Evolutionary conservation across 345 rosid species (phyloP).

Genomic region (Gossypium ekmanianum): DNA sequence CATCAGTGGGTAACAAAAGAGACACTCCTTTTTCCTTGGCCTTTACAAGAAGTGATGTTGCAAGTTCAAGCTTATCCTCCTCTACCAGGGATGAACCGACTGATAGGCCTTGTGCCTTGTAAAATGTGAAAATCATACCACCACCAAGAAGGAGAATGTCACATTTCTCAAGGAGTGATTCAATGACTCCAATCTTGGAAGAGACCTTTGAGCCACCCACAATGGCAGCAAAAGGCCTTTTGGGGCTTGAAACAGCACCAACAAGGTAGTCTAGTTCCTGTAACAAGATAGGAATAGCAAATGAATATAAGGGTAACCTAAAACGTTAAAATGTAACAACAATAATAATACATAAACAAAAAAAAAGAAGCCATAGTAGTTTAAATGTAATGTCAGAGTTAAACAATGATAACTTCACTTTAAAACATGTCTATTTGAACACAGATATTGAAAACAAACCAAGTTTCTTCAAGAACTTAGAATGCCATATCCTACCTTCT

Average conservation of each 20-base stretch:
- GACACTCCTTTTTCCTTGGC: conserved; percentile 84
- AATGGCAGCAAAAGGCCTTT: conserved; percentile 95
- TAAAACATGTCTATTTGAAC: neutral
- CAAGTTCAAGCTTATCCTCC: conserved; percentile 77
- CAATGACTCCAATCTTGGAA: conserved; percentile 91
- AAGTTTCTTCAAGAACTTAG: neutral
- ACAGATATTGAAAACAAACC: neutral
- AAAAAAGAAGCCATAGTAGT: neutral
- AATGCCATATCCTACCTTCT: conserved; percentile 48
- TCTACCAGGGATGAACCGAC: conserved; percentile 87
- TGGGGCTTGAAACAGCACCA: conserved; percentile 83
- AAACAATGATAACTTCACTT: neutral
- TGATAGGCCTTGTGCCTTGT: conserved; percentile 72
- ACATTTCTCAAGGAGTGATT: conserved; percentile 68
- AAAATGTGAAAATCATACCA: conserved; percentile 91
- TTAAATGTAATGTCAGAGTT: neutral
- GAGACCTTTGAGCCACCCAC: conserved; percentile 96
- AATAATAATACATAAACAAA: neutral
- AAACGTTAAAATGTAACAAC: neutral
- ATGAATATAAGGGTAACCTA: neutral
- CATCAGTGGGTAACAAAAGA: conserved; percentile 74
- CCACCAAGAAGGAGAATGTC: conserved; percentile 82
- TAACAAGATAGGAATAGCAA: conserved; percentile 9
- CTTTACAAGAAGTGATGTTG: conserved; percentile 68
- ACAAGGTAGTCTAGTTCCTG: conserved; percentile 96